Evolutionary conservation across 2,329 filamentous ascomycete species (phyloP).

Genomic region (Colletotrichum tropicale): DNA sequence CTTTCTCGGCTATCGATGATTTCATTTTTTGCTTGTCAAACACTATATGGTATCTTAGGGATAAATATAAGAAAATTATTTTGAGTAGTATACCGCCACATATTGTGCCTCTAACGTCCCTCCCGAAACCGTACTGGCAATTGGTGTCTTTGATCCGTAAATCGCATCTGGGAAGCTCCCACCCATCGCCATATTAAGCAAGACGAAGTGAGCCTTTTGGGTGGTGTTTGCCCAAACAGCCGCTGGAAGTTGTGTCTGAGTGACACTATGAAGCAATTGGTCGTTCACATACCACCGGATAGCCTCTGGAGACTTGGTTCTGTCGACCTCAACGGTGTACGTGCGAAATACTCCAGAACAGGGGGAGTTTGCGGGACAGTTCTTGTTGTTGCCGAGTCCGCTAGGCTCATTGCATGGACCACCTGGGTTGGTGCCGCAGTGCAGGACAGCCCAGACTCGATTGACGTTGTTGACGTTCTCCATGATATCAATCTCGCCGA

Average conservation of each 20-base stretch:
- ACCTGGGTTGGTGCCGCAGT: constrained; percentile 51
- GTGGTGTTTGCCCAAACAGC: constrained; percentile 34
- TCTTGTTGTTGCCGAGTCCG: constrained; percentile 36
- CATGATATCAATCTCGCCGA: constrained; percentile 62
- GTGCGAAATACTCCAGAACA: constrained; percentile 28
- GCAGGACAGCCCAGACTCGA: constrained; percentile 52
- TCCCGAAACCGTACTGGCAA: neutral
- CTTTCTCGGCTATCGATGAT: too few relatives aligned
- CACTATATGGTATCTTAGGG: neutral
- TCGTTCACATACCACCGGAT: constrained; percentile 57
- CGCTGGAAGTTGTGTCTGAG: constrained; percentile 29
- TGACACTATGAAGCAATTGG: constrained; percentile 44
- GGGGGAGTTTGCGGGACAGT: neutral
- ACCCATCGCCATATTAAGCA: constrained; percentile 44
- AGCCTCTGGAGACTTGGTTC: constrained; percentile 36
- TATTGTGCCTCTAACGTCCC: neutral
- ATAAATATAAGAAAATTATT: neutral
- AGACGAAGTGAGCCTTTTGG: constrained; percentile 33
- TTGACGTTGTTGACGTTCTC: constrained; percentile 69
- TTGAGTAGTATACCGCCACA: neutral
- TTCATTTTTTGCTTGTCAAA: neutral
- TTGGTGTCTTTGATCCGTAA: neutral
- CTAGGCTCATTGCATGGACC: constrained; percentile 56
- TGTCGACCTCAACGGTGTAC: constrained; percentile 35
- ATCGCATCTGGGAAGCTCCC: constrained; percentile 39